Evolutionary conservation across 257 asterid species (phyloP).

Genomic region (Scutellaria baicalensis): DNA sequence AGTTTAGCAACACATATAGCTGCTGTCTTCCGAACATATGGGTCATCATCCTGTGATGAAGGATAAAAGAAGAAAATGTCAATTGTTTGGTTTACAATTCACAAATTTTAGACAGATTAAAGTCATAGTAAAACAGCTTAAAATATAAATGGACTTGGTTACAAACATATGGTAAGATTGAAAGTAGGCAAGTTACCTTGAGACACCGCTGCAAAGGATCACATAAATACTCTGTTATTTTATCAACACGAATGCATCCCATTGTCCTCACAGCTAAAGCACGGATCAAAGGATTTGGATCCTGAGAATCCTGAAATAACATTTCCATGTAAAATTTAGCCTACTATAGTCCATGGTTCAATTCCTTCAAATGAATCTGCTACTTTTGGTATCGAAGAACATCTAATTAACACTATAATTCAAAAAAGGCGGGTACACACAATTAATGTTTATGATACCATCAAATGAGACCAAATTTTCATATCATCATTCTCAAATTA

Average conservation of each 20-base stretch:
- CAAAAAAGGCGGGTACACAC: not conserved
- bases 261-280: slow-evolving; percentile 98
- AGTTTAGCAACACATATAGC: slow-evolving; percentile 99
- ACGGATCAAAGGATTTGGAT: slow-evolving; percentile 98
- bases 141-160: slow-evolving; percentile 8
- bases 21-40: slow-evolving; percentile 99
- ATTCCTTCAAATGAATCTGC: slow-evolving; percentile 3
- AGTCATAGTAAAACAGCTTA: not conserved
- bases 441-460: not conserved
- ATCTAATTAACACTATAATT: not conserved
- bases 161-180: slow-evolving; percentile 5
- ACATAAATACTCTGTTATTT: slow-evolving; percentile 93
- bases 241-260: slow-evolving; percentile 99
- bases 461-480: not conserved
- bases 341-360: slow-evolving; percentile 2
- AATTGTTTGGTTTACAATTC: slow-evolving; percentile 15
- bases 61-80: slow-evolving; percentile 12
- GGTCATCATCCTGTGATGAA: slow-evolving; percentile 89
- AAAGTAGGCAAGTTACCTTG: slow-evolving; percentile 47
- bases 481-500: not conserved
- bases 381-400: slow-evolving; percentile 1
- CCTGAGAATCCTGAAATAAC: slow-evolving; percentile 85
- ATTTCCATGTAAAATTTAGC: slow-evolving; percentile 3
- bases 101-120: not conserved
- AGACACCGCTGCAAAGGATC: slow-evolving; percentile 98